A percentile compares a stretch with the other conserved stretches of the same genome.
Evolutionary conservation across 2,329 filamentous ascomycete species (phyloP).

Genomic region (Incumbomyces delicatus): DNA sequence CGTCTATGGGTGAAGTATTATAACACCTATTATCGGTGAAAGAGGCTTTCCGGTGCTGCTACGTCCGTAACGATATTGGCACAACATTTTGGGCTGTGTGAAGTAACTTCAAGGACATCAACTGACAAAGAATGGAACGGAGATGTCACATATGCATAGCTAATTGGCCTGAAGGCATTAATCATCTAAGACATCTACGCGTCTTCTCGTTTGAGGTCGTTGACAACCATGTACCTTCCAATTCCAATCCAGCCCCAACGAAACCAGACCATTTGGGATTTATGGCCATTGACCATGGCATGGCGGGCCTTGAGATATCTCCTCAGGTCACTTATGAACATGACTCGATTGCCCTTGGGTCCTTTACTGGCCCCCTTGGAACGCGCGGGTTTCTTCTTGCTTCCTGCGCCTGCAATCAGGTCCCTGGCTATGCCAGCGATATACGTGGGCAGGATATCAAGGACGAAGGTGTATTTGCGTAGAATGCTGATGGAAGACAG

Average conservation of each 20-base stretch:
- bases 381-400: slow-evolving; percentile 9
- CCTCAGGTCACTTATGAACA: slow-evolving; percentile 61
- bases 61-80: too few species aligned
- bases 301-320: slow-evolving; percentile 60
- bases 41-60: too few species aligned
- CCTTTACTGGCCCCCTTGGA: slow-evolving; percentile 24
- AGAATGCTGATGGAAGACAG: slow-evolving; percentile 60
- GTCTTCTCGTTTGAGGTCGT: slow-evolving; percentile 61
- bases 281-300: slow-evolving; percentile 83
- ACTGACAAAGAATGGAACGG: too few species aligned
- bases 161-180: too few species aligned
- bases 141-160: too few species aligned
- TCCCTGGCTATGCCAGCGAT: slow-evolving; percentile 41
- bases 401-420: slow-evolving; percentile 14
- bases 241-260: slow-evolving; percentile 88
- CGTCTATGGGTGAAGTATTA: too few species aligned
- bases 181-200: background rate
- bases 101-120: too few species aligned
- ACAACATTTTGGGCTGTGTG: too few species aligned
- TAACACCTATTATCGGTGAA: too few species aligned
- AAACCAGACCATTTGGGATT: slow-evolving; percentile 98
- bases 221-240: slow-evolving; percentile 91
- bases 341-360: slow-evolving; percentile 43
- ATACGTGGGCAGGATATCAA: slow-evolving; percentile 68
- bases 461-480: slow-evolving; percentile 71